These are phyloP conservation scores for Ophiostoma ulmi DNA, from an alignment of 2,329 filamentous ascomycete genomes.

Conservation along the genomic window DNA sequence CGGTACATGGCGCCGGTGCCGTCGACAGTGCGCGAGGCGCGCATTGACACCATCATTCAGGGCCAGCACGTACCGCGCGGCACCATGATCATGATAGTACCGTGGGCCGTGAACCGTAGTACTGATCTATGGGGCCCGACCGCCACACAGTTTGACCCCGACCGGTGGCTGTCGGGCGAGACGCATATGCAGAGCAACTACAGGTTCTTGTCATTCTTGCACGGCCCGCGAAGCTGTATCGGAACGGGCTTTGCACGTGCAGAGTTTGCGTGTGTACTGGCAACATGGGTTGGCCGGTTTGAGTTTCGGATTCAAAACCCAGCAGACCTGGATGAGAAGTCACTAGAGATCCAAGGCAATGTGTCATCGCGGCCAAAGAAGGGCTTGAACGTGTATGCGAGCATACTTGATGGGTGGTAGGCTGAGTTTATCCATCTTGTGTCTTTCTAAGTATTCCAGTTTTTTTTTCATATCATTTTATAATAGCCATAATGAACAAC, in stretches of 20 bases:
- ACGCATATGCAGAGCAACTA: slow-evolving; percentile 54
- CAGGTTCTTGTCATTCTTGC: slow-evolving; percentile 73
- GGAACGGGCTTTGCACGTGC: slow-evolving; percentile 73
- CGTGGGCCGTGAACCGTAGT: slow-evolving; percentile 65
- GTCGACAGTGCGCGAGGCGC: slow-evolving; percentile 61
- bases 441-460: not conserved
- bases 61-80: slow-evolving; percentile 63
- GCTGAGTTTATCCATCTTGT: not conserved
- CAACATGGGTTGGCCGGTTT: slow-evolving; percentile 71
- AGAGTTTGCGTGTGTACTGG: slow-evolving; percentile 80
- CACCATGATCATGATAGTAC: slow-evolving; percentile 61
- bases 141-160: slow-evolving; percentile 70
- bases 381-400: slow-evolving; percentile 66
- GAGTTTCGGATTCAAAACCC: slow-evolving; percentile 54
- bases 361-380: slow-evolving; percentile 68
- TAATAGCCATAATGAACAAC: not conserved
- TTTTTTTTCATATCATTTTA: not conserved
- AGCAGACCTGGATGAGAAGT: slow-evolving; percentile 60
- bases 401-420: slow-evolving; percentile 62
- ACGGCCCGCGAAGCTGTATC: slow-evolving; percentile 82
- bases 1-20: slow-evolving; percentile 69
- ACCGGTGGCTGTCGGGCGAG: slow-evolving; percentile 59
- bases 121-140: slow-evolving; percentile 69
- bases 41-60: slow-evolving; percentile 59
- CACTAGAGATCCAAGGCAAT: slow-evolving; percentile 61